These are phyloP conservation scores for Neoascochyta sp. DNA, from an alignment of 2,329 filamentous ascomycete genomes.

Conservation along the genomic window DNA sequence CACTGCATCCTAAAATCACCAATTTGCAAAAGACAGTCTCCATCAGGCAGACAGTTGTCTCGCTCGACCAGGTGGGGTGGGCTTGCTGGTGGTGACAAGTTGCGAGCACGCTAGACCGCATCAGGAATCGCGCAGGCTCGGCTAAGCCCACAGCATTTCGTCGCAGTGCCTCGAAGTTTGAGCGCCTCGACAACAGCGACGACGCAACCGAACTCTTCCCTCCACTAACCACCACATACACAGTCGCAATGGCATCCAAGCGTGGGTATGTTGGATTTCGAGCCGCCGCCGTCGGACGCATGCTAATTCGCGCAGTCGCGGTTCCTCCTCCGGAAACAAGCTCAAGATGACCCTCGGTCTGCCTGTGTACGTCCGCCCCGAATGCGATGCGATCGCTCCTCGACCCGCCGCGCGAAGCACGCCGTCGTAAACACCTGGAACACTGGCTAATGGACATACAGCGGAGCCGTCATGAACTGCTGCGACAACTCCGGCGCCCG, in stretches of 20 bases:
- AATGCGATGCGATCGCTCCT: conserved; percentile 16
- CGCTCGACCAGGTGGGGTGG: too few species aligned
- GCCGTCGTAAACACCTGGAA: conserved; percentile 12
- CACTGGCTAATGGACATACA: conserved; percentile 44
- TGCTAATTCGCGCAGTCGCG: conserved; percentile 51
- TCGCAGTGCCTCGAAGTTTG: too few species aligned
- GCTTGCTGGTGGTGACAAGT: too few species aligned
- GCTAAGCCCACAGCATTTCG: too few species aligned
- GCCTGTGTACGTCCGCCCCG: conserved; percentile 75
- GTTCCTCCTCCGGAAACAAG: conserved; percentile 98
- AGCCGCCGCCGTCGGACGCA: not conserved
- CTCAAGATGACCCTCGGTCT: conserved; percentile 99
- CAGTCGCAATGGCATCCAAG: conserved; percentile 42
- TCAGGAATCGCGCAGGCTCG: too few species aligned
- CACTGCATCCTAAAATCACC: too few species aligned
- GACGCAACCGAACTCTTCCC: conserved; percentile 25
- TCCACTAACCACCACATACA: conserved; percentile 17
- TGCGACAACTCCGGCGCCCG: conserved; percentile 98
- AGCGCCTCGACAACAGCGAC: conserved; percentile 23
- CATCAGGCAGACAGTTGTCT: too few species aligned
- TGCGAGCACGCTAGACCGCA: too few species aligned
- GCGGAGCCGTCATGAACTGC: conserved; percentile 99
- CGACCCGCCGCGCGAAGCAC: conserved; percentile 5
- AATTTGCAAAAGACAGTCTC: too few species aligned
- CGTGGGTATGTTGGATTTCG: conserved; percentile 34